phyloP scores from a whole-genome alignment of 306 rosid genomes.

The Ormosia emarginata region DNA sequence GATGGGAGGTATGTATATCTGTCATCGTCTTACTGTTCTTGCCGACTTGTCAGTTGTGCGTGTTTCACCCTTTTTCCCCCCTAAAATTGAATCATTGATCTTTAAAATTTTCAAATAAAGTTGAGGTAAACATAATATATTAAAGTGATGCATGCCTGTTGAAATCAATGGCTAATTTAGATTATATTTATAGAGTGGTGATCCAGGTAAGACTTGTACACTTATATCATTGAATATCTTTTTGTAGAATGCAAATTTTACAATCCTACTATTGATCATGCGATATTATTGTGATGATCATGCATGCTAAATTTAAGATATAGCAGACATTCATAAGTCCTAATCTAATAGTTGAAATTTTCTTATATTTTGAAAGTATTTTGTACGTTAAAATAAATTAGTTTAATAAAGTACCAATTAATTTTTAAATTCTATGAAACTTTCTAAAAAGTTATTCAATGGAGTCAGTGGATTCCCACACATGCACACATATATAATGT shows the following conservation, averaged over 20 bases:
- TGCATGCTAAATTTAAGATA: neutral
- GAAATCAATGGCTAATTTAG: neutral
- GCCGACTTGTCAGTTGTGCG: neutral
- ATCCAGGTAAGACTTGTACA: neutral
- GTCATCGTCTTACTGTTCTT: neutral
- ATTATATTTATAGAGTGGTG: neutral
- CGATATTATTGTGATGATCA: neutral
- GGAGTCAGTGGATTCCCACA: neutral
- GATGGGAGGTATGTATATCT: constrained; percentile 75
- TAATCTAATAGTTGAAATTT: neutral
- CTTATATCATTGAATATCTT: neutral
- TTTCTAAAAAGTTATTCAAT: neutral
- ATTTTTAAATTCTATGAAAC: neutral
- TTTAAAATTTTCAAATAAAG: constrained; percentile 13
- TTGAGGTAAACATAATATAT: neutral
- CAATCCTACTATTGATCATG: neutral
- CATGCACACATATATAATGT: neutral
- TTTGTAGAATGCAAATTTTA: neutral
- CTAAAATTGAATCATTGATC: neutral
- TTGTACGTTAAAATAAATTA: neutral
- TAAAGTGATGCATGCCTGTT: neutral
- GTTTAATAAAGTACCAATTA: neutral
- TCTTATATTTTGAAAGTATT: neutral
- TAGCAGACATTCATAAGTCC: neutral
- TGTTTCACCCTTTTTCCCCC: neutral